Percentiles rank a stretch among this genome's conserved stretches.
Conservation (phyloP, 2,329 filamentous ascomycete species). For the Fusarium agapanthi region DNA sequence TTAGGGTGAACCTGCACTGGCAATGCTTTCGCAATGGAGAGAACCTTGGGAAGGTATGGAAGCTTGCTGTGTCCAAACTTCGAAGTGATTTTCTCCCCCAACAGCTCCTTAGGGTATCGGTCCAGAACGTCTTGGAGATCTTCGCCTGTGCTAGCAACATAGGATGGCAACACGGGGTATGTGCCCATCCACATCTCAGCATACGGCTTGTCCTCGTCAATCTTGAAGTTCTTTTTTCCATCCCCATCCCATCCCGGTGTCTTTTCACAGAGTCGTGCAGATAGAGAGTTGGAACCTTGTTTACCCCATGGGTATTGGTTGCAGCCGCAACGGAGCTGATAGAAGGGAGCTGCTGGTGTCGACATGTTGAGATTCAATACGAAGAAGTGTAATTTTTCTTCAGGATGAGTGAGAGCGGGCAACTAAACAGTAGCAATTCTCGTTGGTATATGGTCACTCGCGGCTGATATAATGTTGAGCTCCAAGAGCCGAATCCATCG, state of each 20-base stretch:
- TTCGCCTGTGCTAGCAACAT: conserved; percentile 69
- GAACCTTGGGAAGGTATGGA: conserved; percentile 78
- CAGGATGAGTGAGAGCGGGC: no score
- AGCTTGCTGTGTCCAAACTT: conserved; percentile 70
- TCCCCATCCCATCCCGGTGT: conserved; percentile 60
- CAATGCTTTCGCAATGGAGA: conserved; percentile 79
- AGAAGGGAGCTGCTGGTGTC: conserved; percentile 45
- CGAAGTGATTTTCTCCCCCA: conserved; percentile 68
- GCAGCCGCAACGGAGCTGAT: conserved; percentile 57
- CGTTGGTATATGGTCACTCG: neutral
- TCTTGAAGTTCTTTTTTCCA: conserved; percentile 58
- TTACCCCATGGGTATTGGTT: conserved; percentile 78
- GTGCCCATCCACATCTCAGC: conserved; percentile 80
- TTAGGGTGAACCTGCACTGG: conserved; percentile 80
- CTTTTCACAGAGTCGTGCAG: conserved; percentile 70
- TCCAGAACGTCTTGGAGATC: conserved; percentile 71
- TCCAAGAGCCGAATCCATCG: neutral
- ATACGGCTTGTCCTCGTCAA: conserved; percentile 72
- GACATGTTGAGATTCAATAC: conserved; percentile 16
- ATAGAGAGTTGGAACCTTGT: conserved; percentile 70
- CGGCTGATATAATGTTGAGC: neutral
- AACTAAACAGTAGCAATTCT: no score
- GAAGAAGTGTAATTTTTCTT: neutral
- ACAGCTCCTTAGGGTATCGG: conserved; percentile 66
- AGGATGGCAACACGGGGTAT: conserved; percentile 75